These are phyloP conservation scores for Penicillium chermesinum DNA, from an alignment of 495 filamentous ascomycete genomes.

Conservation along the genomic window DNA sequence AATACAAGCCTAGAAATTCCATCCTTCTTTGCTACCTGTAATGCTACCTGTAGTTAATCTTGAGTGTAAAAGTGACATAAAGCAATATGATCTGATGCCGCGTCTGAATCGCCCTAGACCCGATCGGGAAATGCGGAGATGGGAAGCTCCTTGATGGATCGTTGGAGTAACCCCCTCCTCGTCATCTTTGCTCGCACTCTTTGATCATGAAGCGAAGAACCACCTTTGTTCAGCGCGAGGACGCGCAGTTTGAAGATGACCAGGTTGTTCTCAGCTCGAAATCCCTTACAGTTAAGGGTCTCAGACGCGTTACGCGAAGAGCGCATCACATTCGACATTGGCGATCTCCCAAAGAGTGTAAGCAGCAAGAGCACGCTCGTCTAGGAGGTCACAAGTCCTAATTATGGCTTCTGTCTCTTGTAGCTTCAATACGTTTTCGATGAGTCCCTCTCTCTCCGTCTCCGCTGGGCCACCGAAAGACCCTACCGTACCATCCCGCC, in stretches of 20 bases:
- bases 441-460: slow-evolving; percentile 65
- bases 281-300: slow-evolving; percentile 44
- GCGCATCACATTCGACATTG: slow-evolving; percentile 63
- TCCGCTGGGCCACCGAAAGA: slow-evolving; percentile 66
- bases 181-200: neutral
- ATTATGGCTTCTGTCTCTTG: neutral
- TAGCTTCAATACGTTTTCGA: slow-evolving; percentile 60
- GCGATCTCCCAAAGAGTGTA: slow-evolving; percentile 70
- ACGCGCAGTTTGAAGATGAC: slow-evolving; percentile 56
- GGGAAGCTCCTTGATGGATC: slow-evolving; percentile 7
- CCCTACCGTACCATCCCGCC: slow-evolving; percentile 58
- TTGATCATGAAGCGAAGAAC: slow-evolving; percentile 73
- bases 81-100: slow-evolving; percentile 4
- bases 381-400: neutral
- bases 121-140: slow-evolving; percentile 22
- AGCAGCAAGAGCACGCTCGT: no score
- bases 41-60: no score
- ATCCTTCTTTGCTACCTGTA: no score
- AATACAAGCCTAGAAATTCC: neutral
- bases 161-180: neutral
- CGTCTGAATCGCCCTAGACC: slow-evolving; percentile 14
- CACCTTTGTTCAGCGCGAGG: slow-evolving; percentile 66
- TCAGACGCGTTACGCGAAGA: slow-evolving; percentile 74
- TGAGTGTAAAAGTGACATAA: neutral
- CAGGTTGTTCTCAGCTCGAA: slow-evolving; percentile 47